Evolutionary conservation across 2,329 filamentous ascomycete genomes (phyloP), one percentile per base, ranked within the genome.

Genomic region (Mycogone perniciosa): DNA sequence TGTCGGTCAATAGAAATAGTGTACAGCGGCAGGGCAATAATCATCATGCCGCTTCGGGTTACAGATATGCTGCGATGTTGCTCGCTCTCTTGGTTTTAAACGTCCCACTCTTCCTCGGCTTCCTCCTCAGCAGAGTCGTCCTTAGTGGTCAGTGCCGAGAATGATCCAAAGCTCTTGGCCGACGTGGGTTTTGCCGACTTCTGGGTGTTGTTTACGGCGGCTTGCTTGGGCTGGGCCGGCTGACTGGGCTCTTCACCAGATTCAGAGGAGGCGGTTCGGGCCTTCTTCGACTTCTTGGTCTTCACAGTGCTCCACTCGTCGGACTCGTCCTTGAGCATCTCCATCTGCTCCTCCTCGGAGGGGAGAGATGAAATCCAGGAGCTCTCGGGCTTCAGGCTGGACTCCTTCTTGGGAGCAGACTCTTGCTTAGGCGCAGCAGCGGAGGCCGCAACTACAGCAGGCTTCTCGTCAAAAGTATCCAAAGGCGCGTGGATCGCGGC

Each of bases 341-440:
- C 74, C 57, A 83, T 70, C 68, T 84, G 80, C 66, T 83, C 77
- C 64, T 84, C 80, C 64, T 84, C 80, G 0, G 80, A 82, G 3
- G 78, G 78, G 1, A 81, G 67, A 7, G 74, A 70, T 5, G 76
- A 69, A 30, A 75, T 69, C 76, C 76, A 80, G 54, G 67, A 71
- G 33, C 65, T 62, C 56, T 70, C 65, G 26, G 62, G 56, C 51
- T 68, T 66, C 44, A 58, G 53, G 43, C 63, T 58, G 31, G 67
- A 55, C n/a, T 64, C 58, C 62, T 70, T 66, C 52, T 64, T 62
- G 52, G 65, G 33, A n/a, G 48, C 39, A 30, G 62, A 49, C 29
- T 59, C 55, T 26, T 68, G 53, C 50, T 64, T 60, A 52, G 65
- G 9, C 11, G 39, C 37, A 29, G 62, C 50, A 29, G 60, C 30